A percentile compares a stretch with the other conserved stretches of the same genome.
phyloP scores from a whole-genome alignment of 768 basidiomycete species.

The Leccinum arenicola region DNA sequence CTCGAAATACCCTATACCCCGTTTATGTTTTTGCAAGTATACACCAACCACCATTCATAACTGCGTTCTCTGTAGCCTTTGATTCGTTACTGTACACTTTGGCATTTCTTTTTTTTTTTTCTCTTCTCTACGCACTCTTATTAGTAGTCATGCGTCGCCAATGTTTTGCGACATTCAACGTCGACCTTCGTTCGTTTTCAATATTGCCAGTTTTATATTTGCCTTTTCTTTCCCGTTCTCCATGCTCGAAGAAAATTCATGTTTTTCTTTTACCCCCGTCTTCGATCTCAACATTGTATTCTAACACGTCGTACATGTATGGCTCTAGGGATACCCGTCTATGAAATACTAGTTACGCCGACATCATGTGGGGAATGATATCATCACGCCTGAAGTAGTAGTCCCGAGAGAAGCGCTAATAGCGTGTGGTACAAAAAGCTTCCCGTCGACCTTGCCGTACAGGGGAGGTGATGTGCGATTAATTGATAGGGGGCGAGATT shows the following conservation, averaged over 20 bases:
- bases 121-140: slow-evolving; percentile 8
- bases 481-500: slow-evolving; percentile 22
- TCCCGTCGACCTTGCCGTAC: slow-evolving; percentile 12
- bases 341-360: slow-evolving; percentile 3
- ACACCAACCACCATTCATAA: slow-evolving; percentile 26
- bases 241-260: slow-evolving; percentile 4
- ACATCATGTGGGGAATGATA: not conserved
- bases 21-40: slow-evolving; percentile 27
- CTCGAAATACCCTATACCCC: slow-evolving; percentile 23
- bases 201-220: not conserved
- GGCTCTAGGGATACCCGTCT: slow-evolving; percentile 15
- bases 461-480: slow-evolving; percentile 8
- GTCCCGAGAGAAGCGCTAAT: slow-evolving; percentile 1
- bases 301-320: slow-evolving; percentile 13
- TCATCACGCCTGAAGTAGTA: not conserved
- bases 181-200: slow-evolving; percentile 11
- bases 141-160: slow-evolving; percentile 5
- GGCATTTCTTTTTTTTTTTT: not conserved
- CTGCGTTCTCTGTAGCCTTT: slow-evolving; percentile 27
- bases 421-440: not conserved
- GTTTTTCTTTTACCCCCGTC: not conserved
- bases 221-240: not conserved
- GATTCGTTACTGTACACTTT: slow-evolving; percentile 28
- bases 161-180: slow-evolving; percentile 11
- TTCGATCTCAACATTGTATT: slow-evolving; percentile 13